Base-by-base conservation (phyloP, 2,329 filamentous ascomycete species). In the Ascochyta viciae-villosae region DNA sequence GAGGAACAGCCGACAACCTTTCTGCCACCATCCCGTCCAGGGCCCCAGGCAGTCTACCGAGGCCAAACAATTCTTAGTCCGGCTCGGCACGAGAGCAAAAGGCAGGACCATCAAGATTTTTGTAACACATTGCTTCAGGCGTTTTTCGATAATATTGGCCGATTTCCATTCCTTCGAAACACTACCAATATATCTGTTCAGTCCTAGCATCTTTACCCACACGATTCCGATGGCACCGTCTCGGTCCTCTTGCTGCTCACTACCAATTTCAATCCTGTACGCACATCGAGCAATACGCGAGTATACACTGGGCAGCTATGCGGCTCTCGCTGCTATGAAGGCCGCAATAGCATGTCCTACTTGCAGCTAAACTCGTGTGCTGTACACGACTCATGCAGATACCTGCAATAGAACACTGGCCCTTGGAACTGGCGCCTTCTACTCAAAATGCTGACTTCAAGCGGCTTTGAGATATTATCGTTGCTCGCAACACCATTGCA, bases 71-170 rank as follows among this genome's bases (percentile, higher is more conserved):
- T 44, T 40, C 16, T 39, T 44, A 41, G 42, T 52, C 49, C 46
- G 40, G 50, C 22, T 56, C 50, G 53, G 60, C 55, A 40, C 43
- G 57, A 51, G 33, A 56, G 50, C 47, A 46, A 57, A 43, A 50
- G 52, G 52, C 65, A 57, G 59, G 46, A 50, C 59, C 56, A 51
- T 64, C 57, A 40, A 49, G 54, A 46, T 49, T 60, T 67, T 60
- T 67, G 65, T 64, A 65, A 63, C 61, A 66, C 62, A 59, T 65
- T 58, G 53, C 60, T 60, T 61, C 62, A 54, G 60, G 60, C 60
- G 63, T 54, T 60, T 60, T 61, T 59, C 59, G 60, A 61, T 60
- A 33, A 60, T 40, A 62, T 63, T 52, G 63, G 63, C 62, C 65
- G 61, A 52, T 54, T 46, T 62, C 55, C 59, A 53, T 57, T 63